Evolutionary conservation across 106 monocot species (phyloP).

Genomic region (Dendrobium huoshanense): DNA sequence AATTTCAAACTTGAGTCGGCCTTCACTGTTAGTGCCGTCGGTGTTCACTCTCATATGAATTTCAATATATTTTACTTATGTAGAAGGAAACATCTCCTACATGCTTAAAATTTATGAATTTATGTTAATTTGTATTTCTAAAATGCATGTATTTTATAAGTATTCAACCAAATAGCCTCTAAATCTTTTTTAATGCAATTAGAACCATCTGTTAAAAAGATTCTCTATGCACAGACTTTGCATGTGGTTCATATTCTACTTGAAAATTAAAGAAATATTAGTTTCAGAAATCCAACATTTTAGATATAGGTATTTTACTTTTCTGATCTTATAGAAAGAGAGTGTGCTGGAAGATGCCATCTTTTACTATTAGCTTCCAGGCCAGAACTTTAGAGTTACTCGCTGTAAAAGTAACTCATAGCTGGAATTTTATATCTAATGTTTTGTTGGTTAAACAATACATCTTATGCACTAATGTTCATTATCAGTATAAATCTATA

Average conservation of each 20-base stretch:
- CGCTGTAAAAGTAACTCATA: too few relatives aligned
- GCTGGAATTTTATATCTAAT: background rate
- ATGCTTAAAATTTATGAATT: too few relatives aligned
- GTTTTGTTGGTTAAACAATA: background rate
- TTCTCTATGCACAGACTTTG: slow-evolving; percentile 2
- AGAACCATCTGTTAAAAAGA: background rate
- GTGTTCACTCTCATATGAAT: too few relatives aligned
- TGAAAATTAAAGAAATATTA: background rate
- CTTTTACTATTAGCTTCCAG: background rate
- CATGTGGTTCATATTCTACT: background rate
- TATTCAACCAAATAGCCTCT: too few relatives aligned
- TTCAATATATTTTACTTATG: too few relatives aligned
- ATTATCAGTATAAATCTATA: background rate
- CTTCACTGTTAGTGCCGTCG: too few relatives aligned
- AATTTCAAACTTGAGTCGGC: too few relatives aligned
- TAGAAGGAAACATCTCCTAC: too few relatives aligned
- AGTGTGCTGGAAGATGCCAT: background rate
- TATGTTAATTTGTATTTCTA: too few relatives aligned
- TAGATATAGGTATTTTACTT: background rate
- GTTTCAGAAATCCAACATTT: background rate
- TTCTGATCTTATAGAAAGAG: background rate
- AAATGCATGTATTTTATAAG: too few relatives aligned
- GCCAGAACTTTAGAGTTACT: background rate
- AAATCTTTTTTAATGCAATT: too few relatives aligned
- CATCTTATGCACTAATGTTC: background rate